Percentiles rank a stretch among this genome's conserved stretches.
phyloP scores from a whole-genome alignment of 768 basidiomycete species.

The Tremella mesenterica region DNA sequence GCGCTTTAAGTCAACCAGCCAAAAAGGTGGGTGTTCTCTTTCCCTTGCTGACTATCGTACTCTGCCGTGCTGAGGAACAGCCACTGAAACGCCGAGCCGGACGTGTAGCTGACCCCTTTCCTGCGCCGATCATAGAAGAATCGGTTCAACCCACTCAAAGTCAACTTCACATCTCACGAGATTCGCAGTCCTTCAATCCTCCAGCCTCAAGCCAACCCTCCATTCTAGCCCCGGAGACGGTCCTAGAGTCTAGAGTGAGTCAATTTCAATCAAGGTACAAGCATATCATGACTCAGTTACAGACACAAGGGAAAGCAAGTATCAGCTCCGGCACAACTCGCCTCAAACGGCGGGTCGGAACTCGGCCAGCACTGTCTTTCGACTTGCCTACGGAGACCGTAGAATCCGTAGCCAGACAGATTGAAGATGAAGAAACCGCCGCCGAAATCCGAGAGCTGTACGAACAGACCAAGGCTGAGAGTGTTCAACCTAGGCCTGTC shows the following conservation, averaged over 20 bases:
- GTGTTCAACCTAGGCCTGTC: background rate
- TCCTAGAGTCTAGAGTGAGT: too few relatives aligned
- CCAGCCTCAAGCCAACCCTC: too few relatives aligned
- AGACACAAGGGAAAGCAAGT: too few relatives aligned
- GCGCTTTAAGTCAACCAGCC: background rate
- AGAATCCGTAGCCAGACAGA: background rate
- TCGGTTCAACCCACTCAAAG: background rate
- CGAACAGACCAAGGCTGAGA: slow-evolving; percentile 29
- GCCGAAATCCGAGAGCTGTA: slow-evolving; percentile 26
- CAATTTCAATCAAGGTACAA: too few relatives aligned
- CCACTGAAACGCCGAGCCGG: slow-evolving; percentile 20
- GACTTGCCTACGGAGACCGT: background rate
- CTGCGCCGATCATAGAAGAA: slow-evolving; percentile 1
- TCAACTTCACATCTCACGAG: too few relatives aligned
- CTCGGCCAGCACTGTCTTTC: background rate
- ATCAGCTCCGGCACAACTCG: slow-evolving; percentile 3
- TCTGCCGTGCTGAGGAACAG: slow-evolving; percentile 2
- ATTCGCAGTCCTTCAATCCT: too few relatives aligned
- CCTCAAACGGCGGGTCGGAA: slow-evolving; percentile 22
- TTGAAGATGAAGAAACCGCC: slow-evolving; percentile 19
- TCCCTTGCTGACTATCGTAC: background rate
- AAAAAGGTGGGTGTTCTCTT: slow-evolving; percentile 13
- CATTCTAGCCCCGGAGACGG: too few relatives aligned
- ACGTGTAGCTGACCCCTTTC: background rate
- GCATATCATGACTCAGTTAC: too few relatives aligned